Conservation (phyloP, 495 filamentous ascomycete genomes). For the Diplogelasinospora grovesii region DNA sequence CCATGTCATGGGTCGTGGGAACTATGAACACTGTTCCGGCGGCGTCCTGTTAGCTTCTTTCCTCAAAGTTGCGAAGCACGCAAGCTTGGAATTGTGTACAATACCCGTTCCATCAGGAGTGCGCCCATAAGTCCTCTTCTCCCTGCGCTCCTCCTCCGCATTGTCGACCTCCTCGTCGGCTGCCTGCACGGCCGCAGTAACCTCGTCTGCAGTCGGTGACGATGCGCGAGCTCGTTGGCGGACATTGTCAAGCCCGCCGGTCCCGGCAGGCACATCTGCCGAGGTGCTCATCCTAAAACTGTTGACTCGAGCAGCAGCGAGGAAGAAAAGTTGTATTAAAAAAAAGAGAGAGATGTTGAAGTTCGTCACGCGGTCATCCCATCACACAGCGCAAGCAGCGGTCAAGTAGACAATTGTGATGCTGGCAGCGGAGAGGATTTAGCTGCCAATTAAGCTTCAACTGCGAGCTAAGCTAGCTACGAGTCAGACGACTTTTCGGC, state of each 20-base stretch:
- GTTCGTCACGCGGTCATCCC: background rate
- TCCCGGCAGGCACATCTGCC: slow-evolving; percentile 12
- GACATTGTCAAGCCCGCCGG: slow-evolving; percentile 17
- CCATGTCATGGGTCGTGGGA: slow-evolving; percentile 97
- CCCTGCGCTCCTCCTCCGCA: slow-evolving; percentile 10
- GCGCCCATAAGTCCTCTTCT: slow-evolving; percentile 78
- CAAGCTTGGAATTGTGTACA: slow-evolving; percentile 18
- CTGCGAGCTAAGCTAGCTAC: too few relatives aligned
- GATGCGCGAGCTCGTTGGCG: slow-evolving; percentile 16
- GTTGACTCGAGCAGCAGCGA: too few relatives aligned
- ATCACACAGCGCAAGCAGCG: background rate
- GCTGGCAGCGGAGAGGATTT: too few relatives aligned
- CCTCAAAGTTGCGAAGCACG: too few relatives aligned
- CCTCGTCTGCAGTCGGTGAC: background rate
- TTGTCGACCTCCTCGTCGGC: slow-evolving; percentile 1
- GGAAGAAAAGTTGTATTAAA: too few relatives aligned
- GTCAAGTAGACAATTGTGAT: too few relatives aligned
- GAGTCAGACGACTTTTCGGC: too few relatives aligned
- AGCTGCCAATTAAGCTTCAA: too few relatives aligned
- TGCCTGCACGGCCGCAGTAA: background rate
- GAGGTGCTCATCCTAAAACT: slow-evolving; percentile 19
- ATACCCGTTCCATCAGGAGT: slow-evolving; percentile 85
- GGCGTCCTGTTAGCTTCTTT: too few relatives aligned
- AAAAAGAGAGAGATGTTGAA: background rate
- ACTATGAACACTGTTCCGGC: slow-evolving; percentile 91